Evolutionary conservation across 345 rosid genomes (phyloP).

Genomic region (Salix exigua): DNA sequence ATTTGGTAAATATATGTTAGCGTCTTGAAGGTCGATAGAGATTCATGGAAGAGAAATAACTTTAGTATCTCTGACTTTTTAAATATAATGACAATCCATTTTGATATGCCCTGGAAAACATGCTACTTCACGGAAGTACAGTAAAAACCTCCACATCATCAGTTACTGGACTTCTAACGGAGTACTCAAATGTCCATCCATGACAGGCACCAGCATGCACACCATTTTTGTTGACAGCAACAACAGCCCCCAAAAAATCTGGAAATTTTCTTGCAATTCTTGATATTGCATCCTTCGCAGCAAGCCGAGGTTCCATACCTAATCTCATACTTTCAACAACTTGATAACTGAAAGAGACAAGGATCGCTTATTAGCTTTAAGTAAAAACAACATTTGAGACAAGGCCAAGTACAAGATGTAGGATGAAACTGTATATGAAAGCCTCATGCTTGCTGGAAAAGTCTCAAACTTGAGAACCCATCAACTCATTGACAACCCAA

Average conservation of each 20-base stretch:
- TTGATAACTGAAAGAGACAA: constrained; percentile 61
- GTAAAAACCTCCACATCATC: constrained; percentile 73
- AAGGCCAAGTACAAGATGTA: background rate
- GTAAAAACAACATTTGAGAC: background rate
- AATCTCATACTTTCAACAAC: constrained; percentile 91
- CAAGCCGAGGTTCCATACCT: constrained; percentile 78
- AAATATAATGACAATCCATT: too few relatives aligned
- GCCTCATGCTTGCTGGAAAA: background rate
- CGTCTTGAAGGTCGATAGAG: too few relatives aligned
- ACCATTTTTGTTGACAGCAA: constrained; percentile 71
- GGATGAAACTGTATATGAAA: background rate
- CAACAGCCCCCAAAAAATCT: constrained; percentile 78
- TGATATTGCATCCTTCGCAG: constrained; percentile 76
- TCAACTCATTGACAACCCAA: background rate
- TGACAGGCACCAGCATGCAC: constrained; percentile 80
- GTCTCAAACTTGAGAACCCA: background rate
- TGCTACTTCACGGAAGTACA: constrained; percentile 40
- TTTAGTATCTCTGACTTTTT: too few relatives aligned
- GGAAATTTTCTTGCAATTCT: constrained; percentile 73
- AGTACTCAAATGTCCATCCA: constrained; percentile 95
- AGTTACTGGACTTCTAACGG: constrained; percentile 53
- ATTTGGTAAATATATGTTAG: too few relatives aligned
- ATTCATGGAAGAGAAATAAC: too few relatives aligned
- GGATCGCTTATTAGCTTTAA: background rate
- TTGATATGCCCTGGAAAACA: too few relatives aligned